Evolutionary conservation across 148 eudicot genomes (phyloP), one percentile per base, ranked within the genome.

Genomic region (Cornus suecica): DNA sequence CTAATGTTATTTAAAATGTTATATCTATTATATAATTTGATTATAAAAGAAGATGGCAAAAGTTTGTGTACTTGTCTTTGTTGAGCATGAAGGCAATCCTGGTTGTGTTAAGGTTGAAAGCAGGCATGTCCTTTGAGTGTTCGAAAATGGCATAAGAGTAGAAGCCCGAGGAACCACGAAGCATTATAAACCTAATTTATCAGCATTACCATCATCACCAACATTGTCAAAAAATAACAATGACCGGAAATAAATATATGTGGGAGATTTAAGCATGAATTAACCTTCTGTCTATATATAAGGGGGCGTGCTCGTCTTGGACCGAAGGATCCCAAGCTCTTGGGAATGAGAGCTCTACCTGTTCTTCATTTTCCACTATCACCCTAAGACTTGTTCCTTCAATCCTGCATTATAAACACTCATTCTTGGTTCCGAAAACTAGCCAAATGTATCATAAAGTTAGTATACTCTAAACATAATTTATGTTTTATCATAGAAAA

Each of bases 1-100:
- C n/a, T n/a, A n/a, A 1, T 65, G 9, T 61, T 48, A 16, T 68
- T n/a, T 24, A 66, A 23, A 7, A n/a, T 68, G 71, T 25, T n/a
- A n/a, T n/a, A n/a, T n/a, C n/a, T 32, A 23, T 26, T 10, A n/a
- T 4, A 24, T 41, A 42, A 8, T 34, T 34, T 68, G 52, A 41
- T 34, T 25, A 48, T 11, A 69, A 4, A 45, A 14, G 4, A 30
- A 14, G 11, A 30, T n/a, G 56, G n/a, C 7, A 8, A 37, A 20
- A 26, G 7, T 37, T 60, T 37, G 20, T 48, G 25, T 79, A 82
- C 85, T 42, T 86, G 48, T 80, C 73, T 81, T 81, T 82, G 76
- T 77, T 82, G 76, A 93, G 96, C 84, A 85, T 91, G 80, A 91
- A 87, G 6, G 90, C 96, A 18, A 93, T 85, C 68, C 98, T 82